These are phyloP conservation scores for Purpureocillium lavendulum DNA, from an alignment of 2,329 filamentous ascomycete species.

Conservation along the genomic window DNA sequence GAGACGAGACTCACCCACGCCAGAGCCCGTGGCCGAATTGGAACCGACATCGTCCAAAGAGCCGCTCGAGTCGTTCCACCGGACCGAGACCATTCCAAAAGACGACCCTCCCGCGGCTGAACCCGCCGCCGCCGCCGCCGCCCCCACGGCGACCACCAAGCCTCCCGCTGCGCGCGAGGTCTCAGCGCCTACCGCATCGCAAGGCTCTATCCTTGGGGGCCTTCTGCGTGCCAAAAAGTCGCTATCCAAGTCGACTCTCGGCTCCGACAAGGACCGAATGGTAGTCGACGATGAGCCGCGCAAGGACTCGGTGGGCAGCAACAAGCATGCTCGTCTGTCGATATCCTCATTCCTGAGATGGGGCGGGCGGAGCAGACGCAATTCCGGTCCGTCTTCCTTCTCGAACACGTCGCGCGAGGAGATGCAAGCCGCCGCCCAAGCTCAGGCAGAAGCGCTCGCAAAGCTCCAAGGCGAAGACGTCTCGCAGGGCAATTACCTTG, in stretches of 20 bases:
- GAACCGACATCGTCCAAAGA: conserved; percentile 12
- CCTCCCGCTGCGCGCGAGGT: conserved; percentile 8
- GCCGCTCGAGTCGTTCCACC: conserved; percentile 20
- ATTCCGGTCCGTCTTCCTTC: conserved; percentile 64
- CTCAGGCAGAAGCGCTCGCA: conserved; percentile 24
- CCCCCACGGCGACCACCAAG: neutral
- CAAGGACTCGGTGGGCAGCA: conserved; percentile 47
- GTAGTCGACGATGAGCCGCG: conserved; percentile 42
- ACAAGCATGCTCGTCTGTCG: conserved; percentile 34
- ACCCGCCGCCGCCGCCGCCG: neutral
- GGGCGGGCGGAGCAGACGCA: conserved; percentile 49
- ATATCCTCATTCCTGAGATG: conserved; percentile 73
- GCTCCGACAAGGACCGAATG: conserved; percentile 31
- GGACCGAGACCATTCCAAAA: conserved; percentile 15
- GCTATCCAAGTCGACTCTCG: conserved; percentile 40
- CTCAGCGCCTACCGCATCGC: conserved; percentile 12
- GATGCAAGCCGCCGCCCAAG: conserved; percentile 41
- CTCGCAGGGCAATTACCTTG: conserved; percentile 15
- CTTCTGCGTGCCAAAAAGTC: conserved; percentile 38
- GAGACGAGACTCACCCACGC: conserved; percentile 23
- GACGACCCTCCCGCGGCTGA: conserved; percentile 3
- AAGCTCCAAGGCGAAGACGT: conserved; percentile 24
- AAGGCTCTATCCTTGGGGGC: conserved; percentile 20
- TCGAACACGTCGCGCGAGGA: conserved; percentile 88
- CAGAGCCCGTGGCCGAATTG: conserved; percentile 14